A percentile compares a stretch with the other conserved stretches of the same genome.
These are phyloP conservation scores for Parasitella parasitica DNA, from an alignment of 371 early-diverging fungal species.

Conservation along the genomic window DNA sequence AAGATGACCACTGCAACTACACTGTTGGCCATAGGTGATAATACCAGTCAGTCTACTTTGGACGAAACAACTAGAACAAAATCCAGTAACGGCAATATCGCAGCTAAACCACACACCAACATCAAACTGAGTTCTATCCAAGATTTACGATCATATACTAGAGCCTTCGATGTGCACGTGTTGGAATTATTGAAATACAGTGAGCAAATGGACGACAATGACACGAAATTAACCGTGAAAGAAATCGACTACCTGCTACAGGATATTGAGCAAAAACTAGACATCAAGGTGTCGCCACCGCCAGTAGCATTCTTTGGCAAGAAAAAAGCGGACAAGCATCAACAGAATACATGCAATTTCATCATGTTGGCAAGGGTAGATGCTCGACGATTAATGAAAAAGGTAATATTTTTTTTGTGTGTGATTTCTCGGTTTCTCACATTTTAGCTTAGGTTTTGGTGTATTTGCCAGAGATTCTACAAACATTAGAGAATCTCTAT, in stretches of 20 bases:
- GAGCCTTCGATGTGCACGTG: conserved; percentile 50
- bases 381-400: conserved; percentile 35
- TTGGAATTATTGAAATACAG: conserved; percentile 19
- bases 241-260: conserved; percentile 51
- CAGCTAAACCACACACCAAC: not conserved
- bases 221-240: conserved; percentile 10
- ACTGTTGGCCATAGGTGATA: not conserved
- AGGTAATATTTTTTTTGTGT: conserved; percentile 21
- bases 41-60: not conserved
- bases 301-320: conserved; percentile 32
- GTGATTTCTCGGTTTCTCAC: not conserved
- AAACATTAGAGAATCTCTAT: conserved; percentile 33
- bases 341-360: conserved; percentile 17
- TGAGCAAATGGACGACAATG: not conserved
- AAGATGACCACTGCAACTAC: not conserved
- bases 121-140: not conserved
- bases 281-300: conserved; percentile 43
- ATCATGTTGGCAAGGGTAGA: conserved; percentile 37
- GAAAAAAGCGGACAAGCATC: conserved; percentile 23
- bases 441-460: conserved; percentile 18
- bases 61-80: not conserved
- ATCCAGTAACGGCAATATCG: not conserved
- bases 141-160: conserved; percentile 40
- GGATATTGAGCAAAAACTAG: conserved; percentile 55
- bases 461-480: conserved; percentile 37